Evolutionary conservation across 2,329 filamentous ascomycete species (phyloP), one percentile per base, ranked within the genome.

Genomic region (Cladophialophora immunda): DNA sequence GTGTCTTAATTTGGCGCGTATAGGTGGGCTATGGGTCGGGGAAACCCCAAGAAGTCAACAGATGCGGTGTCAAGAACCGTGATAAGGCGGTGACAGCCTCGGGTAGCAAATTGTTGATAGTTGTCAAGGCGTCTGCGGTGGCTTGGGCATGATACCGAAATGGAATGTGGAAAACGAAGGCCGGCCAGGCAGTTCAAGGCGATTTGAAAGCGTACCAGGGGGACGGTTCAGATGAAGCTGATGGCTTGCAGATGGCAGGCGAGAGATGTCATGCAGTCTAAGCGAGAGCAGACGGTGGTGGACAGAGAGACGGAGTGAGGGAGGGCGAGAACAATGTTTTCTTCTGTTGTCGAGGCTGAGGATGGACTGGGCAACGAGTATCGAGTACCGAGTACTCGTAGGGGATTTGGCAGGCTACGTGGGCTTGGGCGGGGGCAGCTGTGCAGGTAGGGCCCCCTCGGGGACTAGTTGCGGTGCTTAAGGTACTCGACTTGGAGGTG

Each of bases 141-240:
- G 45, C 45, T 50, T 27, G 45, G 22, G 19, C 19, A 50, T 50
- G 45, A 11, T 13, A 13, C 19, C 11, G 45, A 50, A 50, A 13
- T 50, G 45, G 19, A 50, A 6, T 50, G 45, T 50, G 4, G 19
- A 50, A 50, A 15, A 15, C 11, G 32, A 13, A 50, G 45, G 45
- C 45, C 13, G 22, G 45, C n/a, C 8, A 50, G 45, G 22, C 41
- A 47, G 9, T 47, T 11, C 41, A 47, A 22, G n/a, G n/a, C n/a
- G n/a, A 47, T 22, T 47, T 47, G 45, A 15, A 27, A 50, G 45
- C 45, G 22, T 63, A 56, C 59, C 65, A 45, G 25, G 36, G 38
- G 47, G 13, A 60, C 32, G 59, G 60, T 45, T 63, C 59, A 56
- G 65, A 27, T 60, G 65, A 64, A 56, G 60, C 59, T 67, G 45